Conservation (phyloP, 306 rosid species). For the Fagus crenata region DNA sequence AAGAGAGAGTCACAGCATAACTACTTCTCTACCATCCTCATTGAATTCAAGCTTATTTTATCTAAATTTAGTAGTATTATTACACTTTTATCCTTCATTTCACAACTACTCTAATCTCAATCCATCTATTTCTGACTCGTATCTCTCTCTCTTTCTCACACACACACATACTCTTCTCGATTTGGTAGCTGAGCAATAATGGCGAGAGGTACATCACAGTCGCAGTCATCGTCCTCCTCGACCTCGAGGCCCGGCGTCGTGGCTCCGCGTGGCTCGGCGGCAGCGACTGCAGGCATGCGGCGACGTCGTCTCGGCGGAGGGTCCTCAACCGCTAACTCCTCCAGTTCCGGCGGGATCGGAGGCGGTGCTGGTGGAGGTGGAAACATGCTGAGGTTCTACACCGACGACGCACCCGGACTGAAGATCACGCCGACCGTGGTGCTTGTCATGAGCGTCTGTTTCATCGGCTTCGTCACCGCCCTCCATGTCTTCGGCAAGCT, state of each 20-base stretch:
- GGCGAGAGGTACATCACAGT: constrained; percentile 91
- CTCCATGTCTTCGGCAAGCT: constrained; percentile 90
- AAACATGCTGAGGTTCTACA: constrained; percentile 93
- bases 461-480: constrained; percentile 88
- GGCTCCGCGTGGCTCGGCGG: constrained; percentile 95
- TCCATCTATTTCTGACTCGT: not conserved
- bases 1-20: no score
- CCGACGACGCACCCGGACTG: constrained; percentile 86
- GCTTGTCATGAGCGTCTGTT: constrained; percentile 86
- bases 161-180: not conserved
- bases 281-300: constrained; percentile 85
- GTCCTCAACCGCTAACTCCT: constrained; percentile 7
- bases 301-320: constrained; percentile 66
- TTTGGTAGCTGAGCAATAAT: constrained; percentile 36
- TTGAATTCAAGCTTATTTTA: no score
- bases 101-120: no score
- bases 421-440: constrained; percentile 87
- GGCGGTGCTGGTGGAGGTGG: constrained; percentile 45
- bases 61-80: no score
- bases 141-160: not conserved
- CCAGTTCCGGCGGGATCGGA: constrained; percentile 18
- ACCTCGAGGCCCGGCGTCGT: constrained; percentile 59
- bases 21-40: no score
- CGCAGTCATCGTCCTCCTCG: constrained; percentile 59
- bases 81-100: no score